Evolutionary conservation across 306 rosid genomes (phyloP), one percentile per base, ranked within the genome.

Genomic region (Quillaja saponaria): DNA sequence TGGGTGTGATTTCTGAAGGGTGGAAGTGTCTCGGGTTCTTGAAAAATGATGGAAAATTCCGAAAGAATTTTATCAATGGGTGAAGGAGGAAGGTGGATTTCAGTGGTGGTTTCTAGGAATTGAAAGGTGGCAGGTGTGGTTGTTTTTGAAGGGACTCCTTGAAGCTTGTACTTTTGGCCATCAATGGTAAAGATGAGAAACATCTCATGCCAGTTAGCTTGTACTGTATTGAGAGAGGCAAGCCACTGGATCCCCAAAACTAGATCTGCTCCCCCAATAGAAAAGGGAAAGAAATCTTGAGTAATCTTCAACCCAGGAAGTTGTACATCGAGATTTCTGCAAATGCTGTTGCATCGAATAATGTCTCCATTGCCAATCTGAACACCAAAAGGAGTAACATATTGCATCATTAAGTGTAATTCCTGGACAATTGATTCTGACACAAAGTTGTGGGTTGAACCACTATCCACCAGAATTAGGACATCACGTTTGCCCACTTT

Each of bases 181-280:
- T 51, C 20, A 1, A 51, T 1, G 2, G 9, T 0, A 25, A 51
- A 25, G 11, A 20, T 51, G 5, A 48, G 31, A 18, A 48, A 48
- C 53, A 48, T 48, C 6, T 48, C 53, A 15, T 48, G n/a, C 53
- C 53, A 48, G 17, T 48, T 48, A 13, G 16, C 14, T 51, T 51
- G 57, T 0, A 51, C 34, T 7, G 14, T 51, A 5, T 51, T 51
- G 0, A 51, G 57, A 3, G 37, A 51, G 4, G 35, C 35, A 0
- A 51, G 37, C 57, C 37, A 51, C 20, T 20, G 19, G 2, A 25
- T 51, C 1, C 37, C 37, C 37, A 51, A 13, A 13, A 51, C 37
- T 8, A 28, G 16, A 19, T 51, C 37, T 21, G 35, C n/a, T 1
- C 57, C 57, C 5, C 57, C 16, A 51, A 51, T 9, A 10, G 57